These are phyloP conservation scores for Hortaea sp. DNA, from an alignment of 2,329 filamentous ascomycete species.

Conservation along the genomic window DNA sequence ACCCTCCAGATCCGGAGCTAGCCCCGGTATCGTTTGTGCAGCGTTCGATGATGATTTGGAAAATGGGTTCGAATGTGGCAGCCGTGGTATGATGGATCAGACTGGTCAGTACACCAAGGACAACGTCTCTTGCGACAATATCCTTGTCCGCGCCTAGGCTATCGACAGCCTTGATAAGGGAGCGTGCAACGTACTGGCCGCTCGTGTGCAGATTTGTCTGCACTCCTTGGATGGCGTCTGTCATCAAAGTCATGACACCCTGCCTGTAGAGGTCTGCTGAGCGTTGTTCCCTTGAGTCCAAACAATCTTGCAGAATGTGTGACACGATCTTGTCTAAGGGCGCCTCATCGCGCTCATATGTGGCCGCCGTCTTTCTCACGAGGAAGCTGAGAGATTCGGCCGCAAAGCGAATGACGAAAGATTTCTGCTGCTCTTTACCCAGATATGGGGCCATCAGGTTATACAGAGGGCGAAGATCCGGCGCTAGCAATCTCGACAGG, in stretches of 20 bases:
- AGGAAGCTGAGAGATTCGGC: constrained; percentile 93
- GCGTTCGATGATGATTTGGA: constrained; percentile 49
- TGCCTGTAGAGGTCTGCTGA: constrained; percentile 57
- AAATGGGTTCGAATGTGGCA: constrained; percentile 61
- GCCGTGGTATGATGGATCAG: constrained; percentile 70
- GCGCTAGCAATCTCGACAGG: constrained; percentile 73
- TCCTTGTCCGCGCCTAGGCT: constrained; percentile 11
- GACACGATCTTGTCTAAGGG: constrained; percentile 61
- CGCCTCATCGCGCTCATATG: constrained; percentile 60
- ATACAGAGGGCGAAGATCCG: constrained; percentile 75
- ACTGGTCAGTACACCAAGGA: constrained; percentile 68
- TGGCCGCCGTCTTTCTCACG: constrained; percentile 73
- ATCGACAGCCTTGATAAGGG: constrained; percentile 31
- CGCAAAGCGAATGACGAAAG: constrained; percentile 82
- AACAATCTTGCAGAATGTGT: constrained; percentile 61
- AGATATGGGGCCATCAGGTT: constrained; percentile 74
- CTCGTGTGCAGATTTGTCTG: constrained; percentile 50
- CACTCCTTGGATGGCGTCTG: constrained; percentile 63
- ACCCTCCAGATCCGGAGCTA: constrained; percentile 6
- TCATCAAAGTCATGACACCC: constrained; percentile 84
- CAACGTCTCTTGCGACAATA: constrained; percentile 40
- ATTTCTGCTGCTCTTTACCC: constrained; percentile 70
- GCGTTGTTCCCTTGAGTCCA: constrained; percentile 37
- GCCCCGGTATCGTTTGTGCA: not conserved
- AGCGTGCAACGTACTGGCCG: constrained; percentile 43